Conservation (phyloP, 2,329 filamentous ascomycete genomes). For the Botryosphaeria agaves region DNA sequence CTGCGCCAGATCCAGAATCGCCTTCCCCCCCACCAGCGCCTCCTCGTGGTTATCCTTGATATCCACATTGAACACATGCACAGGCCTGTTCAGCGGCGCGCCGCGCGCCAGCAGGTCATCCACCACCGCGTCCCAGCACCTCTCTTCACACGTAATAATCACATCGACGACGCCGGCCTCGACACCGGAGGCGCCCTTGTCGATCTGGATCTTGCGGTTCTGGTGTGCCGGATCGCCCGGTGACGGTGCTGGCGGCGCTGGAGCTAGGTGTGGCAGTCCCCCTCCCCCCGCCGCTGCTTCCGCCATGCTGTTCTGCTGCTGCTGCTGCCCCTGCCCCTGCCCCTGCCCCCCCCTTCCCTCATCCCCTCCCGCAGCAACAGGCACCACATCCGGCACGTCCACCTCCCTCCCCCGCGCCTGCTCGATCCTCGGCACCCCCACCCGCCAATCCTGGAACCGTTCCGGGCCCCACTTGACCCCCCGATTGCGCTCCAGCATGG, state of each 20-base stretch:
- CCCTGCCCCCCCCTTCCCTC: conserved; percentile 2
- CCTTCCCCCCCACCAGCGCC: conserved; percentile 73
- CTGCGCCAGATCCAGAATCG: conserved; percentile 81
- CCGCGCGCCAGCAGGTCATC: conserved; percentile 83
- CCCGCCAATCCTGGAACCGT: conserved; percentile 93
- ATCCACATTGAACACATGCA: conserved; percentile 96
- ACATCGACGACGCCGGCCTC: conserved; percentile 85
- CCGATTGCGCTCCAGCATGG: conserved; percentile 88
- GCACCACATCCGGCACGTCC: background rate
- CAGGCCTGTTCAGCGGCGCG: conserved; percentile 72
- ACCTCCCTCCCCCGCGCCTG: conserved; percentile 27
- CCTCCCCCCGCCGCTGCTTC: background rate
- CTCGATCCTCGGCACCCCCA: conserved; percentile 68
- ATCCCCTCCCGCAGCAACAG: conserved; percentile 1
- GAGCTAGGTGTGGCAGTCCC: too few relatives aligned
- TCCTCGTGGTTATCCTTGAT: conserved; percentile 98
- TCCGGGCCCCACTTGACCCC: conserved; percentile 90
- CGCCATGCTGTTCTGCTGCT: conserved; percentile 4
- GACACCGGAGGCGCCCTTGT: conserved; percentile 63
- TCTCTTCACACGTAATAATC: conserved; percentile 92
- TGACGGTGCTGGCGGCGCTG: too few relatives aligned
- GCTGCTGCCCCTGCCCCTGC: too few relatives aligned
- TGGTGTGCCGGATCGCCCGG: background rate
- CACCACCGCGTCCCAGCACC: conserved; percentile 95
- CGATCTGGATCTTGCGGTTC: conserved; percentile 32